Base-by-base conservation (phyloP, 805 yeast species). In the Candida ficus region DNA sequence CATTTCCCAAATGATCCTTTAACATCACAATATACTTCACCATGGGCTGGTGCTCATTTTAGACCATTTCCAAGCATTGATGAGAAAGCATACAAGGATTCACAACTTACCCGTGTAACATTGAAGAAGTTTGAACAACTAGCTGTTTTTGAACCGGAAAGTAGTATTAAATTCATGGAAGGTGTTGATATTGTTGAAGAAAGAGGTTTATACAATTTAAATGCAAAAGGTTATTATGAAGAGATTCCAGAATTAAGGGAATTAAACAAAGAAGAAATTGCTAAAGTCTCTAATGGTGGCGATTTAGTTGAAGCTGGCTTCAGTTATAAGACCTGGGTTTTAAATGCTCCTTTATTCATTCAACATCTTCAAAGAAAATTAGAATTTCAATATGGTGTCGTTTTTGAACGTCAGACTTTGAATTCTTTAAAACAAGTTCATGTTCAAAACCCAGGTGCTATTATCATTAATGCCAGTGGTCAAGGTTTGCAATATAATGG, bases 31-130 rank as follows among this genome's bases (percentile, higher is more conserved):
- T 75, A 75, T 51, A 78, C 89, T 4, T 79, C 87, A 0, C 72
- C 81, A 3, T 81, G 86, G 87, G 89, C 89, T 0, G 90, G 90
- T 14, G 90, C 90, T 1, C 87, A 82, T 57, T 82, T 70, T 57
- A 65, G 91, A 48, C 89, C 91, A 5, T 73, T 71, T 42, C 91
- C 91, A 7, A 67, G 77, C 35, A 64, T 60, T 35, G 58, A 53
- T 29, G 56, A 46, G 0, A 50, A 53, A 21, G 81, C 77, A n/a
- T 49, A 46, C 32, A 54, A 66, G 26, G 86, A 78, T 36, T 62
- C 70, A 11, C 49, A 58, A 33, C 60, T 75, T 35, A 70, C 82
- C 0, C 62, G 83, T 44, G 56, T 54, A 1, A 81, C 90, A 0
- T 70, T 66, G 36, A 39, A 53, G 6, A 62, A 60, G 34, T 78